phyloP scores from a whole-genome alignment of 2,329 filamentous ascomycete genomes.

The Fusarium coicis region DNA sequence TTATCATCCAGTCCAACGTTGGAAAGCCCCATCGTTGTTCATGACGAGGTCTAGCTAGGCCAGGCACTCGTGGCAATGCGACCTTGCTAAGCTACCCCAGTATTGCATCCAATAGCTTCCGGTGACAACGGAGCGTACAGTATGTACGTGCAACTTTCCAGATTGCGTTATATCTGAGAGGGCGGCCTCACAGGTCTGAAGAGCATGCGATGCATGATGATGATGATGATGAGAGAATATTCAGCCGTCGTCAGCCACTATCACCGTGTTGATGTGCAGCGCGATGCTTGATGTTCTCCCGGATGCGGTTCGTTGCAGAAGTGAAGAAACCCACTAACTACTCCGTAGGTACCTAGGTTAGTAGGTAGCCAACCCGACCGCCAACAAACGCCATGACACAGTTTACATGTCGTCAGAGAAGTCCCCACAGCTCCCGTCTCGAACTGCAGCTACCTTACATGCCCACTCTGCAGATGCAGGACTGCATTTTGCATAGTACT shows the following conservation, averaged over 20 bases:
- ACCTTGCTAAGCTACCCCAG: conserved; percentile 33
- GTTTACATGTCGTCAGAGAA: conserved; percentile 36
- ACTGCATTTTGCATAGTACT: conserved; percentile 1
- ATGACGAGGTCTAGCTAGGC: conserved; percentile 27
- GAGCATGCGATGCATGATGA: not conserved
- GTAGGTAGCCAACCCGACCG: conserved; percentile 1
- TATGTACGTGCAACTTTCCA: not conserved
- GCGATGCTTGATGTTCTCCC: conserved; percentile 3
- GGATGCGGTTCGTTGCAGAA: conserved; percentile 31
- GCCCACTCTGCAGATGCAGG: conserved; percentile 19
- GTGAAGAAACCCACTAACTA: conserved; percentile 2
- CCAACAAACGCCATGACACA: conserved; percentile 26
- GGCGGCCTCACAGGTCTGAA: not conserved
- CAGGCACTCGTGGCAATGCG: conserved; percentile 36
- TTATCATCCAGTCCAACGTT: not conserved
- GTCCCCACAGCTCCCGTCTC: conserved; percentile 29
- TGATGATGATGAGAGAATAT: not conserved
- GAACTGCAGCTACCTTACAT: conserved; percentile 31
- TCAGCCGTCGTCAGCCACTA: conserved; percentile 1
- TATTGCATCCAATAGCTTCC: conserved; percentile 30
- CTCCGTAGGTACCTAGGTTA: no score
- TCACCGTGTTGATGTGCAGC: not conserved
- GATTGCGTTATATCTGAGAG: conserved; percentile 5
- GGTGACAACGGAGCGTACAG: conserved; percentile 11
- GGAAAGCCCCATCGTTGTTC: conserved; percentile 8